Evolutionary conservation across 108 stramenopile species (phyloP).

Genomic region (Stephanodiscus triporus): DNA sequence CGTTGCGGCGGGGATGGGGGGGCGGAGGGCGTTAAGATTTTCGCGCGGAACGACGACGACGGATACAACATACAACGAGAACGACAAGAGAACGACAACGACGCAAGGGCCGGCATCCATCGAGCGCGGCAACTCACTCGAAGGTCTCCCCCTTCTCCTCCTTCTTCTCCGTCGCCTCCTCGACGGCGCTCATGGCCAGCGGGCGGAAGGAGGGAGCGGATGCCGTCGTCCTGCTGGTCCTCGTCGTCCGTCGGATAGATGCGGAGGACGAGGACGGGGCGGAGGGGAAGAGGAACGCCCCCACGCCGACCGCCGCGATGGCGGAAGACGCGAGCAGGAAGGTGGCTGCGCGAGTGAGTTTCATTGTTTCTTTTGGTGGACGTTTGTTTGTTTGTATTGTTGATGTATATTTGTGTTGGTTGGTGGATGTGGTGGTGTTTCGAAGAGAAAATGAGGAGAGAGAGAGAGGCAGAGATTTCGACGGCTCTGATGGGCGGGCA

Average conservation of each 20-base stretch:
- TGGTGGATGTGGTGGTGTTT: background rate
- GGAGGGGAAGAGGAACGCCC: slow-evolving; percentile 29
- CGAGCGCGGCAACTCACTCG: slow-evolving; percentile 59
- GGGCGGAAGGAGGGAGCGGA: background rate
- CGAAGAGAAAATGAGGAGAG: no score
- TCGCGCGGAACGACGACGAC: no score
- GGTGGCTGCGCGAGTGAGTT: slow-evolving; percentile 60
- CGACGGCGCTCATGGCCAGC: slow-evolving; percentile 26
- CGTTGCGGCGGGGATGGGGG: background rate
- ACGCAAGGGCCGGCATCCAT: no score
- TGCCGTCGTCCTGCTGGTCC: slow-evolving; percentile 6
- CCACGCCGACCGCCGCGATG: slow-evolving; percentile 9
- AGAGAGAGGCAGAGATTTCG: background rate
- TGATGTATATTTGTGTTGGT: slow-evolving; percentile 1
- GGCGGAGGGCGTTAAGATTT: no score
- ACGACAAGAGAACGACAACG: background rate
- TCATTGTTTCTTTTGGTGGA: slow-evolving; percentile 44
- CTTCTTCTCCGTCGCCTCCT: slow-evolving; percentile 30
- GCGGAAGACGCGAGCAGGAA: slow-evolving; percentile 34
- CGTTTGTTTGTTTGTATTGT: background rate
- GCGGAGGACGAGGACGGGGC: slow-evolving; percentile 16
- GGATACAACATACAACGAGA: slow-evolving; percentile 18
- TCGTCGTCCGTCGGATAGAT: no score
- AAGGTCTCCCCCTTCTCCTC: slow-evolving; percentile 54
- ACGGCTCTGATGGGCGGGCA: background rate